Base-by-base conservation (phyloP, 1,284 basidiomycete species). In the Takashimella koratensis region DNA sequence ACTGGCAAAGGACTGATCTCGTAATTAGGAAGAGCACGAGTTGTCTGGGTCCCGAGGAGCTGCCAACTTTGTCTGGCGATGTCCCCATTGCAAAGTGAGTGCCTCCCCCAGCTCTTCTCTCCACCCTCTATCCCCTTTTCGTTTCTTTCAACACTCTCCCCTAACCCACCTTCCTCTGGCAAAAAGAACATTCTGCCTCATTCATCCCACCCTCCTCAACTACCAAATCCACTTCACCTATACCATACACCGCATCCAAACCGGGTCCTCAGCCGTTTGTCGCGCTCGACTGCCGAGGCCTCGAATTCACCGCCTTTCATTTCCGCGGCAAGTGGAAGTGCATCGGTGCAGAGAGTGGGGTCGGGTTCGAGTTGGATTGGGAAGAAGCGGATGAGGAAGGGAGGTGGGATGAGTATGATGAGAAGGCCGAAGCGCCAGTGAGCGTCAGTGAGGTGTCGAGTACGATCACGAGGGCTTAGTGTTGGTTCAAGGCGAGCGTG, bases 351-450 rank as follows among this genome's bases (percentile, higher is more conserved):
- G 65, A 66, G 39, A 59, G 62, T 41, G 66, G 62, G 13, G 60
- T 54, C n/a, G 26, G 43, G 25, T 75, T 76, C 45, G 66, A 69
- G 36, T 64, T 73, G 53, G 72, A 74, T 45, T 68, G 66, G 40
- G 51, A 55, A 21, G 51, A 50, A 20, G 59, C 58, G 4, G 70
- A 70, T 45, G 61, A 65, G 42, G 72, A 76, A 49, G 75, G 67
- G 20, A 48, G 75, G 36, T 76, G 74, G 74, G 75, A 76, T 56
- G 75, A 76, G 62, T 76, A 76, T 52, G 75, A 76, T 58, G 75
- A 76, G 59, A 63, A 62, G 41, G 64, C 61, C 2, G 65, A 59
- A 6, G 56, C 47, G 49, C 63, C 73, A 4, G 70, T 76, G 11
- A 67, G 67, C 2, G 58, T 75, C 2, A 67, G 65, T 51, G 74